Evolutionary conservation across 768 basidiomycete species (phyloP), one percentile per base, ranked within the genome.

Genomic region (Leccinum obscurum): DNA sequence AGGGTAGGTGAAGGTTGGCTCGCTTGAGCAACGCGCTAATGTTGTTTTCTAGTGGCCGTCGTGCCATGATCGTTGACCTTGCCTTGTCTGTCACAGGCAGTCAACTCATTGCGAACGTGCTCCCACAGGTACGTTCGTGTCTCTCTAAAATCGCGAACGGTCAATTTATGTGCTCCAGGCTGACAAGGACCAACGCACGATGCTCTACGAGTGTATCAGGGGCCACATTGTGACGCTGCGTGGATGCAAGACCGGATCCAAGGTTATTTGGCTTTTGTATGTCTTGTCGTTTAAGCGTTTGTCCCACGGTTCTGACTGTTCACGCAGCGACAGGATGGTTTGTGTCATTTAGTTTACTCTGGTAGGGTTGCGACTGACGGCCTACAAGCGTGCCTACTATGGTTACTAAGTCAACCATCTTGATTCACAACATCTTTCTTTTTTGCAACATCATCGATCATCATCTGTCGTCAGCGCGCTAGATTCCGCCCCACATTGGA

Each of bases 161-260:
- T 56, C 54, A 72, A 48, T 63, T 34, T 24, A 57, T 60, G 49
- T 20, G 26, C 54, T 44, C 28, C 22, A 92, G 91, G 90, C 89
- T 56, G 90, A 92, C 75, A 92, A 92, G 72, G 92, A 93, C 56
- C 92, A 94, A 70, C 85, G 92, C 22, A 85, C 88, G 3, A 73
- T 87, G 60, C 78, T 94, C 37, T 93, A 92, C 67, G 92, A 93
- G 48, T 92, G 92, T 66, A 92, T 93, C 63, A 82, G 88, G 41
- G 90, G 90, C 3, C 91, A 93, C 68, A 92, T 93, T 64, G 92
- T 93, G 52, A 93, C 92, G 30, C 79, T 94, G n/a, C 84, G 92
- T 39, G 92, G 92, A 22, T 93, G 91, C 71, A 93, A 93, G 80
- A 92, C 92, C 2, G 92, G 92, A 28, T 93, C 92, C 1, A 93